Conservation (phyloP, 2,329 filamentous ascomycete genomes). For the Aspergillus flavus region DNA sequence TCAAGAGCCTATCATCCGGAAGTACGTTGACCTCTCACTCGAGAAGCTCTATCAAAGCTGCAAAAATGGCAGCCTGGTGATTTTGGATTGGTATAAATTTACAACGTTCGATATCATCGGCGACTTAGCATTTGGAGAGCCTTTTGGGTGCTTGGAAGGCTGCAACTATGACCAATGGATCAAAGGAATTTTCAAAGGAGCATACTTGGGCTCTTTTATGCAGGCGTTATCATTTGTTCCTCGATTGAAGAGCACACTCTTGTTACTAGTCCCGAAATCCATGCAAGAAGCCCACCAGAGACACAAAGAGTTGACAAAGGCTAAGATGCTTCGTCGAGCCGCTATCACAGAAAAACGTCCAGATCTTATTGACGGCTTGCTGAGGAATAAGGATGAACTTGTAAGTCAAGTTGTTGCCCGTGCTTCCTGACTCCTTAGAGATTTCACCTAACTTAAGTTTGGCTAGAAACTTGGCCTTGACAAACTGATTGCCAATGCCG, state of each 20-base stretch:
- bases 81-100: conserved; percentile 36
- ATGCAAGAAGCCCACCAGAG: too few species aligned
- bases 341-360: background rate
- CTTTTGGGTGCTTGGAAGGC: conserved; percentile 33
- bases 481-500: conserved; percentile 37
- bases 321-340: too few species aligned
- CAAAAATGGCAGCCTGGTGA: conserved; percentile 17
- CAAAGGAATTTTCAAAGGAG: conserved; percentile 18
- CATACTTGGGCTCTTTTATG: too few species aligned
- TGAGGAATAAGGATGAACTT: conserved; percentile 4
- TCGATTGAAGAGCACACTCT: too few species aligned
- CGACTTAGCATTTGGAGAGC: conserved; percentile 33
- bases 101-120: conserved; percentile 14
- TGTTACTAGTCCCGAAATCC: too few species aligned
- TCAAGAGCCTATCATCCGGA: conserved; percentile 36
- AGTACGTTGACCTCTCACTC: conserved; percentile 37
- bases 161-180: conserved; percentile 31
- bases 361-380: conserved; percentile 7
- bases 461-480: conserved; percentile 3
- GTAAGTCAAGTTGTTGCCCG: background rate
- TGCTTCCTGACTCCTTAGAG: too few species aligned
- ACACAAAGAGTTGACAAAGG: too few species aligned
- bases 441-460: too few species aligned
- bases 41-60: conserved; percentile 23
- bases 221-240: background rate